Evolutionary conservation across 306 rosid genomes (phyloP).

Genomic region (Begonia peltatifolia): DNA sequence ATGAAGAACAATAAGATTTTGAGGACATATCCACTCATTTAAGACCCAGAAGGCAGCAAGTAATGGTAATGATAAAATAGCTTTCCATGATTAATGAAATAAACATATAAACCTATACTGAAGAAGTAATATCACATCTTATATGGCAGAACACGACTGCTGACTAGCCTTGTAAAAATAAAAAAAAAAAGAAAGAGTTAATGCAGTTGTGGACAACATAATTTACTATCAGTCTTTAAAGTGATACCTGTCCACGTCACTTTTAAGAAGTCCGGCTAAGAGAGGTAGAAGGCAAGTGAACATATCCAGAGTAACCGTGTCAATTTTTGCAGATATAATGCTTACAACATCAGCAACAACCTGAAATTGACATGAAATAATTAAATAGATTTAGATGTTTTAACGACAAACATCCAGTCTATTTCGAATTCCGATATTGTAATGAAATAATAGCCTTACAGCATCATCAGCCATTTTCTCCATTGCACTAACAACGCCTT

Average conservation of each 20-base stretch:
- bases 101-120: too few species aligned
- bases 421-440: background rate
- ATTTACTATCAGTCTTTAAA: too few species aligned
- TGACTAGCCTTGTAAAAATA: too few species aligned
- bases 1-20: too few species aligned
- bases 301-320: conserved; percentile 66
- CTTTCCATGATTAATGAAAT: too few species aligned
- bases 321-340: conserved; percentile 62
- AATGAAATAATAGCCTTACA: conserved; percentile 31
- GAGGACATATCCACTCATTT: too few species aligned
- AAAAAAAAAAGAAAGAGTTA: background rate
- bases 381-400: background rate
- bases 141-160: too few species aligned
- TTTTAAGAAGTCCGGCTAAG: conserved; percentile 60
- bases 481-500: conserved; percentile 73
- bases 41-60: too few species aligned
- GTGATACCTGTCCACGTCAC: conserved; percentile 54
- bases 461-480: conserved; percentile 87
- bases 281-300: conserved; percentile 71
- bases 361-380: conserved; percentile 21
- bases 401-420: background rate
- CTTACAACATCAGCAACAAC: conserved; percentile 88
- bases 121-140: too few species aligned
- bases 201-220: background rate
- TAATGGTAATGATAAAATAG: too few species aligned